A percentile compares a stretch with the other conserved stretches of the same genome.
Evolutionary conservation across 345 rosid genomes (phyloP).

Genomic region (Nasturtium officinale): DNA sequence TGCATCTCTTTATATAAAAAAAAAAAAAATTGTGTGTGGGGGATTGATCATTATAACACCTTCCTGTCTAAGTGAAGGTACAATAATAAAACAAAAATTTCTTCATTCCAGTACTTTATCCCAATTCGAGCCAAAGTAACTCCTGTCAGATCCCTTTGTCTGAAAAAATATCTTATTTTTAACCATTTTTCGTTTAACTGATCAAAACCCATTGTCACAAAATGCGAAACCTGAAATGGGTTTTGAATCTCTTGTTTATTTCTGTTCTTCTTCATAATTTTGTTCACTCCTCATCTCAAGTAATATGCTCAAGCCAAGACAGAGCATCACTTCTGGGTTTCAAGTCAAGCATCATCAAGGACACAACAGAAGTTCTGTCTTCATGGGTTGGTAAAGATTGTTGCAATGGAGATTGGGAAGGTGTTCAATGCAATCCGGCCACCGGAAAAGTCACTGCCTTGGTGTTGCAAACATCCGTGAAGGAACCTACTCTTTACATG

Average conservation of each 20-base stretch:
- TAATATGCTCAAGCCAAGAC: slow-evolving; percentile 65
- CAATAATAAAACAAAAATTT: slow-evolving; percentile 39
- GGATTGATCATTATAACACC: slow-evolving; percentile 60
- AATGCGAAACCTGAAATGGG: slow-evolving; percentile 71
- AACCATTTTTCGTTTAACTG: slow-evolving; percentile 40
- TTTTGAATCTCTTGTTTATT: slow-evolving; percentile 51
- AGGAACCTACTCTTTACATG: slow-evolving; percentile 64
- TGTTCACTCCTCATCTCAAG: slow-evolving; percentile 40
- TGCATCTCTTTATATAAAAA: not conserved
- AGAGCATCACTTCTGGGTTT: slow-evolving; percentile 72
- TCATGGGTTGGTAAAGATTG: slow-evolving; percentile 82
- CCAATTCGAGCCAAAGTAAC: slow-evolving; percentile 43
- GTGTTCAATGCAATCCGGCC: slow-evolving; percentile 68
- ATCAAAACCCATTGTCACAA: slow-evolving; percentile 60
- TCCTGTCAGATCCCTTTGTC: slow-evolving; percentile 42
- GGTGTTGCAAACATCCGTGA: slow-evolving; percentile 53
- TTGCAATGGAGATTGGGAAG: slow-evolving; percentile 91
- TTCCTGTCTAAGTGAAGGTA: slow-evolving; percentile 72
- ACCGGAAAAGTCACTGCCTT: slow-evolving; percentile 70
- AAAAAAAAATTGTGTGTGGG: slow-evolving; percentile 8
- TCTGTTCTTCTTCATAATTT: slow-evolving; percentile 37
- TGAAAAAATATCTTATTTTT: slow-evolving; percentile 28
- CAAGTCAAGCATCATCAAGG: slow-evolving; percentile 70
- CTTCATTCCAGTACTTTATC: slow-evolving; percentile 33
- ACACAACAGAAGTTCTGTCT: slow-evolving; percentile 63